A percentile compares a stretch with the other conserved stretches of the same genome.
Conservation (phyloP, 148 eudicot genomes). For the Rhododendron griersonianum region DNA sequence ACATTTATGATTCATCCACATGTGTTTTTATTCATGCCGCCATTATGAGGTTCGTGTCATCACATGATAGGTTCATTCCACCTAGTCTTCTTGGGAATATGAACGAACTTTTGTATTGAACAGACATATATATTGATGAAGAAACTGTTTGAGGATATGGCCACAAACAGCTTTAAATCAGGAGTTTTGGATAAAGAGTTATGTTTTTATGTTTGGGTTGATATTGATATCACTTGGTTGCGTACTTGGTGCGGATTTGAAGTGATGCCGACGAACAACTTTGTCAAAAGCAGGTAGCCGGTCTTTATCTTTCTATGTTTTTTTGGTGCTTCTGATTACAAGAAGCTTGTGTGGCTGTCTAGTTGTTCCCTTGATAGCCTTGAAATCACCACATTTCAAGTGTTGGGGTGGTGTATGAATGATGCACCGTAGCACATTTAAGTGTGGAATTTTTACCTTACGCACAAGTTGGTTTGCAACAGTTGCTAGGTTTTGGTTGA, state of each 20-base stretch:
- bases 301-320: not conserved
- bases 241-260: slow-evolving; percentile 54
- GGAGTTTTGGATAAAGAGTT: too few relatives aligned
- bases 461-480: not conserved
- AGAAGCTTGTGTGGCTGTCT: not conserved
- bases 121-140: too few relatives aligned
- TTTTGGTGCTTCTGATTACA: not conserved
- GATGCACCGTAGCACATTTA: not conserved
- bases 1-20: too few relatives aligned
- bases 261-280: slow-evolving; percentile 93
- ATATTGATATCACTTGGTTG: slow-evolving; percentile 10
- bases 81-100: too few relatives aligned
- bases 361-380: not conserved
- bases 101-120: too few relatives aligned
- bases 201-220: not conserved
- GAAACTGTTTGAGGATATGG: too few relatives aligned
- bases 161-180: too few relatives aligned
- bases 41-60: too few relatives aligned
- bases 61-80: too few relatives aligned
- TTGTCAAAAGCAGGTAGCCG: slow-evolving; percentile 82
- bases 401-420: not conserved
- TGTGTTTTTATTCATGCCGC: too few relatives aligned
- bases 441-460: not conserved
- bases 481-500: too few relatives aligned
- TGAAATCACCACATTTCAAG: not conserved